Conservation (phyloP, 1,139 yeast species). For the Nakaseomyces sp. region DNA sequence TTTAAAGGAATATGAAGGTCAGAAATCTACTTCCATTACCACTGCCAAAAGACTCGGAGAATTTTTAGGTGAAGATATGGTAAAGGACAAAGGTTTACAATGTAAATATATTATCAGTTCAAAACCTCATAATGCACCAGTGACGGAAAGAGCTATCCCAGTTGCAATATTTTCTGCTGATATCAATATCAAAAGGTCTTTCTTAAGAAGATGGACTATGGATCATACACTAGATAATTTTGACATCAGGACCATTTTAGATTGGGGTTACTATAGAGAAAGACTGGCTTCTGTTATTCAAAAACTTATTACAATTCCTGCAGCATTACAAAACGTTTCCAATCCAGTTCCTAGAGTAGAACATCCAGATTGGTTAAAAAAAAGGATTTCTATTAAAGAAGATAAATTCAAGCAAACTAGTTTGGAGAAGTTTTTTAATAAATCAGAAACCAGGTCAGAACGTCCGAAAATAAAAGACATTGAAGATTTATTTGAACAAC, state of each 20-base stretch:
- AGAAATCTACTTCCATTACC: slow-evolving; percentile 90
- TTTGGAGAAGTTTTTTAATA: slow-evolving; percentile 48
- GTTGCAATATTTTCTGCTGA: slow-evolving; percentile 93
- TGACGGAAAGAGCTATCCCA: slow-evolving; percentile 93
- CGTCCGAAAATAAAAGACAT: slow-evolving; percentile 50
- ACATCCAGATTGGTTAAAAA: slow-evolving; percentile 90
- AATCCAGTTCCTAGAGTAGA: slow-evolving; percentile 93
- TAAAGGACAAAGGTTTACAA: slow-evolving; percentile 90
- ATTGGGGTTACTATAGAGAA: slow-evolving; percentile 89
- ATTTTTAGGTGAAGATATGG: slow-evolving; percentile 95
- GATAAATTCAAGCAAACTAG: slow-evolving; percentile 69
- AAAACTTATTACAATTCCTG: slow-evolving; percentile 93
- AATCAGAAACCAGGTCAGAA: slow-evolving; percentile 28
- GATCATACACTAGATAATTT: slow-evolving; percentile 73
- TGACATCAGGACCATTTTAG: slow-evolving; percentile 83
- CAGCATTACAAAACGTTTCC: slow-evolving; percentile 80
- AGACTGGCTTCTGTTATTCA: slow-evolving; percentile 89
- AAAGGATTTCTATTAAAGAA: slow-evolving; percentile 47
- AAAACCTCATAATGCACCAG: slow-evolving; percentile 78
- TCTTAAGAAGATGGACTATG: slow-evolving; percentile 76
- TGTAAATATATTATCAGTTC: slow-evolving; percentile 89
- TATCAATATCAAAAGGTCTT: slow-evolving; percentile 46
- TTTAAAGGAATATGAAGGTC: slow-evolving; percentile 78
- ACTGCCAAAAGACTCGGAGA: slow-evolving; percentile 92
- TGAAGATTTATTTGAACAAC: slow-evolving; percentile 57